Base-by-base conservation (phyloP, 257 asterid species). In the Penstemon barbatus region DNA sequence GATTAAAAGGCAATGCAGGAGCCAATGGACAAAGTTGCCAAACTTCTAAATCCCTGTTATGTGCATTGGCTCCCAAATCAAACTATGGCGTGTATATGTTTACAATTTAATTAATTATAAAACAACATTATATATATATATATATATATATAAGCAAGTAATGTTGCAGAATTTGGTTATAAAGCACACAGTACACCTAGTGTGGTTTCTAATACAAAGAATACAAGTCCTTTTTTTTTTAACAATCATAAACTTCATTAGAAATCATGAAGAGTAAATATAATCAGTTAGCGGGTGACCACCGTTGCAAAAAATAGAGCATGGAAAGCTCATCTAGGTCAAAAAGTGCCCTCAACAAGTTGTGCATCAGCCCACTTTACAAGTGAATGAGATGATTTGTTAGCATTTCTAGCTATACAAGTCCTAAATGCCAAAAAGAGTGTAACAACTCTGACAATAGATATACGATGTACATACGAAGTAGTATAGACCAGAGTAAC, bases 351-450 rank as follows among this genome's bases (percentile, higher is more conserved):
- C 33, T 25, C 33, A 25, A 25, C 33, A 25, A 1, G 33, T 25
- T 2, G 33, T 1, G 33, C 33, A 25, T 25, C 33, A 25, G 33
- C 33, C 33, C 33, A 25, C 33, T 25, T 25, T 25, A 25, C 33
- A 25, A 25, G 33, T 25, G 33, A 25, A 25, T 25, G 33, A 25
- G 33, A 1, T 25, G 33, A 25, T 25, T 25, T 25, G 33, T 25
- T 25, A 25, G 33, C 33, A 25, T 25, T 25, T 25, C 33, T 25
- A 56, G 54, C 49, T 43, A 42, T n/a, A 62, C 19, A 53, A 42
- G 57, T 10, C 66, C 40, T 50, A 57, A 65, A 66, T 36, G 68
- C 71, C 71, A 40, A 12, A 25, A 69, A 12, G 57, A 52, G 61
- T 43, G 50, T 42, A 58, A 57, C 65, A 13, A 57, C 67, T 63